Evolutionary conservation across 1,139 yeast genomes (phyloP).

Genomic region (Saccharomyces hybrid): DNA sequence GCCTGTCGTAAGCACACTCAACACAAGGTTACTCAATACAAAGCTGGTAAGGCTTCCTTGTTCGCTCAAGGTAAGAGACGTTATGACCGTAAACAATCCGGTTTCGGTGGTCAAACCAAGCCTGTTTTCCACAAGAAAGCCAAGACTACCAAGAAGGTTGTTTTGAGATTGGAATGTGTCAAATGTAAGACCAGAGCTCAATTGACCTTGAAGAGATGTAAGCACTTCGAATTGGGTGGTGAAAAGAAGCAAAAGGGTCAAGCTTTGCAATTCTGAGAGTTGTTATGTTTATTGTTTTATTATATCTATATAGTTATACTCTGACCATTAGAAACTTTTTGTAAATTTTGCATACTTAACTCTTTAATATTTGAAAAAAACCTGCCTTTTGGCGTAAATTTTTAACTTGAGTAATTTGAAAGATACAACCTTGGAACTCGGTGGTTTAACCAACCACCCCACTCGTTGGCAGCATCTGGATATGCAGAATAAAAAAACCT

Average conservation of each 20-base stretch:
- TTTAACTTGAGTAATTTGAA: not conserved
- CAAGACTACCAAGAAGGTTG: slow-evolving; percentile 99
- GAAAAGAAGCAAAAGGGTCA: slow-evolving; percentile 99
- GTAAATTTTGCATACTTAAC: not conserved
- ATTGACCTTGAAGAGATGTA: slow-evolving; percentile 97
- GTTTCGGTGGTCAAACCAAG: slow-evolving; percentile 99
- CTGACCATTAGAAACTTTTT: not conserved
- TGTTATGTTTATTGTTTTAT: not conserved
- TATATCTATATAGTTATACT: not conserved
- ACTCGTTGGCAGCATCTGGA: too few species aligned
- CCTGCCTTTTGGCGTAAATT: not conserved
- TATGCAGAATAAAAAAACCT: too few species aligned
- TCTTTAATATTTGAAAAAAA: not conserved
- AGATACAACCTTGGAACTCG: too few species aligned
- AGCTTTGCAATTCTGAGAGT: slow-evolving; percentile 80
- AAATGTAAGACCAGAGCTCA: slow-evolving; percentile 98
- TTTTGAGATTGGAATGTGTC: slow-evolving; percentile 97
- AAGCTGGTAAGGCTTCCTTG: slow-evolving; percentile 99
- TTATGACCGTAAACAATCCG: slow-evolving; percentile 99
- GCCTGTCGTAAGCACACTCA: slow-evolving; percentile 99
- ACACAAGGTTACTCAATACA: slow-evolving; percentile 99
- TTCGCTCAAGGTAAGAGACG: slow-evolving; percentile 99
- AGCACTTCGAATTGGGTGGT: slow-evolving; percentile 99
- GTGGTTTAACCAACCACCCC: too few species aligned
- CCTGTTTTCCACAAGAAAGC: slow-evolving; percentile 99